These are phyloP conservation scores for Ananas comosus DNA, from an alignment of 176 grass and related monocot genomes.

Conservation along the genomic window DNA sequence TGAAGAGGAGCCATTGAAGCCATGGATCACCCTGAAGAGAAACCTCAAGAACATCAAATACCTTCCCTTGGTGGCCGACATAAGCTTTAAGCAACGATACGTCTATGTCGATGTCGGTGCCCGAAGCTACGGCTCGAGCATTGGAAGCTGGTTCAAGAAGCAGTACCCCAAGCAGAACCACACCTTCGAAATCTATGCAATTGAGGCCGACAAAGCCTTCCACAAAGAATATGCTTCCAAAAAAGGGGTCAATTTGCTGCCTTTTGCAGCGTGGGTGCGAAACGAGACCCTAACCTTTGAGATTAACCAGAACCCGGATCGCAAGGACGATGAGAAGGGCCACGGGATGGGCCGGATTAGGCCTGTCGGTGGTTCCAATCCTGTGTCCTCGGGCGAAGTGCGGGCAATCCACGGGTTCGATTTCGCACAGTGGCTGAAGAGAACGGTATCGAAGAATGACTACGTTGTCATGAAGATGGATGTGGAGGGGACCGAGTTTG, in stretches of 20 bases:
- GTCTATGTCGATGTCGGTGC: slow-evolving; percentile 67
- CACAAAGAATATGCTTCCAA: slow-evolving; percentile 46
- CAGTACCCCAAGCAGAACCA: slow-evolving; percentile 81
- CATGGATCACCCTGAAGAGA: slow-evolving; percentile 61
- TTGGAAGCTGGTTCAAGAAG: slow-evolving; percentile 72
- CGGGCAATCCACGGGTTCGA: slow-evolving; percentile 48
- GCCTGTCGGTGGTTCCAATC: background rate
- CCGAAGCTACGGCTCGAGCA: slow-evolving; percentile 63
- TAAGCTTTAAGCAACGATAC: slow-evolving; percentile 57
- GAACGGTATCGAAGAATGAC: slow-evolving; percentile 41
- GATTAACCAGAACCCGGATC: slow-evolving; percentile 38
- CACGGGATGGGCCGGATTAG: slow-evolving; percentile 68
- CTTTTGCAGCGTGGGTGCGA: slow-evolving; percentile 65
- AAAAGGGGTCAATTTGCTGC: slow-evolving; percentile 49
- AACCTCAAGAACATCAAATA: slow-evolving; percentile 64
- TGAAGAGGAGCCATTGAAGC: slow-evolving; percentile 47
- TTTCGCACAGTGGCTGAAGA: slow-evolving; percentile 51
- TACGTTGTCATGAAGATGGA: slow-evolving; percentile 91
- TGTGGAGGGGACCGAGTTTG: slow-evolving; percentile 71
- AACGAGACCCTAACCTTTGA: slow-evolving; percentile 71
- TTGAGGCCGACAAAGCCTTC: slow-evolving; percentile 64
- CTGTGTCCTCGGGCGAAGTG: slow-evolving; percentile 25
- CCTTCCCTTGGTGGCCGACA: slow-evolving; percentile 43
- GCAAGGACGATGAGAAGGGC: slow-evolving; percentile 37
- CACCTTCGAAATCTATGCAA: slow-evolving; percentile 62